Conservation (phyloP, 805 yeast genomes). For the Candida easanensis region DNA sequence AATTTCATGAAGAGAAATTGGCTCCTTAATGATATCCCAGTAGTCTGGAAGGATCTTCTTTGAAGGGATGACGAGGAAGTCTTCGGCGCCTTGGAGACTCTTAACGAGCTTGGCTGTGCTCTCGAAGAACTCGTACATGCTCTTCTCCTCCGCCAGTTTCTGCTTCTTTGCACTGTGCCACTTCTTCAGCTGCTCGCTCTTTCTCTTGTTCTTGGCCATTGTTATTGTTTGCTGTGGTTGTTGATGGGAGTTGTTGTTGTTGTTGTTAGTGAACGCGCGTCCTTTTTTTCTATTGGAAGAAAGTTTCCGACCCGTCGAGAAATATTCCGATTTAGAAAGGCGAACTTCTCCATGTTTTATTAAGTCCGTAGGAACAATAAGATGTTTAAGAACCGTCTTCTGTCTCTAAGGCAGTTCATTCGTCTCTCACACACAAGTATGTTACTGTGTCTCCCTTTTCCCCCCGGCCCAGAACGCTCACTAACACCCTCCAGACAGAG, state of each 20-base stretch:
- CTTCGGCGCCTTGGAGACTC: constrained; percentile 33
- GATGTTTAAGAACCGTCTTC: background rate
- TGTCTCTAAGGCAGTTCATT: background rate
- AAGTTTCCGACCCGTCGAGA: no score
- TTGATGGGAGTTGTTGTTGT: background rate
- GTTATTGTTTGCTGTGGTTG: background rate
- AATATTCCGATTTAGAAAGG: no score
- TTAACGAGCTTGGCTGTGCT: constrained; percentile 34
- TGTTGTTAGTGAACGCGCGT: background rate
- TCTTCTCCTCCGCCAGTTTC: constrained; percentile 11
- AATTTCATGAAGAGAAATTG: constrained; percentile 71
- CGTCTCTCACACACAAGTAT: background rate
- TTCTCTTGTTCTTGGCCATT: constrained; percentile 14
- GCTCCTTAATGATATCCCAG: constrained; percentile 61
- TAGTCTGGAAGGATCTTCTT: constrained; percentile 78
- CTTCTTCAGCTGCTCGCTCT: constrained; percentile 17
- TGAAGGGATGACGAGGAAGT: constrained; percentile 71
- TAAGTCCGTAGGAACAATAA: no score
- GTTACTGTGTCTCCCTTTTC: background rate
- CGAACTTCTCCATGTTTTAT: no score
- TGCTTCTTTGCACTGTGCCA: constrained; percentile 15
- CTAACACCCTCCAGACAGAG: constrained; percentile 7
- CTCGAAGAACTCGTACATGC: constrained; percentile 30
- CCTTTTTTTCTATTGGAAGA: no score
- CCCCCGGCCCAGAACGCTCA: background rate